Base-by-base conservation (phyloP, 352 stramenopile species). In the Saprolegnia diclina region DNA sequence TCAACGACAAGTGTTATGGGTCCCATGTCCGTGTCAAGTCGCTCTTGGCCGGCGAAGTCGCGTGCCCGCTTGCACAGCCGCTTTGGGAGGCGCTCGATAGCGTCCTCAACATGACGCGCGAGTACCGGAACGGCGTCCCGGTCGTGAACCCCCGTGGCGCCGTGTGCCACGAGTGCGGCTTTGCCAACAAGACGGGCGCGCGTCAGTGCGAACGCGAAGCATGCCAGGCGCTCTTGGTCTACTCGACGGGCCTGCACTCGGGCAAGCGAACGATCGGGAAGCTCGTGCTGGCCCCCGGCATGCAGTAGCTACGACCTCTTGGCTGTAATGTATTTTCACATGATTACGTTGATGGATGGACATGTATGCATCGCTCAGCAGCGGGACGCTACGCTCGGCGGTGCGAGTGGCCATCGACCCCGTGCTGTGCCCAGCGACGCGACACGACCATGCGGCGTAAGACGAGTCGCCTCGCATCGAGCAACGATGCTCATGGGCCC, bases 1-100 rank as follows among this genome's bases (percentile, higher is more conserved):
- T 91, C 37, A 91, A 91, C 67, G 79, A 80, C 54, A 88, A 81
- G 73, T 87, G 80, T 44, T 90, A 91, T 44, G 83, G 83, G 10
- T 54, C 74, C 0, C 81, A 80, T 62, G 79, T 87, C 45, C 89
- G 81, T 5, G 78, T 79, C 22, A 81, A 82, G 10, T 83, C 89
- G 67, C 78, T 92, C 52, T 75, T 92, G 24, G 75, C 78, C 14
- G 84, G 84, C 24, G 82, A 90, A 71, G 82, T 90, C 46, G 73
- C 84, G 11, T 90, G 82, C 67, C 54, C 74, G 38, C 54, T 88
- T 4, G 84, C 82, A 10, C 73, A 85, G 56, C 82, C 84, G 42
- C 76, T 92, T 11, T 91, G 82, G 82, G 74, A 76, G 57, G 74
- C 81, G 35, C 74, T 92, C 45, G 84, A 92, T 56, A 73, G 73